Evolutionary conservation across 2,329 filamentous ascomycete species (phyloP).

Genomic region (Beauveria caledonica): DNA sequence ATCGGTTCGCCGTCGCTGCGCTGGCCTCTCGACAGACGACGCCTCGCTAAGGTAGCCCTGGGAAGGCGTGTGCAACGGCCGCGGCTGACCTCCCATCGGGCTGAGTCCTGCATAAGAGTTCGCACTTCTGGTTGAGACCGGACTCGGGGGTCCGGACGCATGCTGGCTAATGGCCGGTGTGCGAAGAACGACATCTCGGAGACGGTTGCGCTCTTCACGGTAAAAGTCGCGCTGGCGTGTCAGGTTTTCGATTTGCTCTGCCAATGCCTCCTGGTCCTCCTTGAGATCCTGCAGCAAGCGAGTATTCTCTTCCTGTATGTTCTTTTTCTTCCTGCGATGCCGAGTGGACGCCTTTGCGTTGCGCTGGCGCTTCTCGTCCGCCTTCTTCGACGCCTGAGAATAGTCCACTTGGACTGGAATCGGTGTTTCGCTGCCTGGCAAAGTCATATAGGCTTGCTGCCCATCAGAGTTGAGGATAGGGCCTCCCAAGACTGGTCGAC

Average conservation of each 20-base stretch:
- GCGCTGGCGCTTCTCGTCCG: slow-evolving; percentile 76
- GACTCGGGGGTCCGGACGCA: slow-evolving; percentile 46
- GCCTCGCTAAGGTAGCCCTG: slow-evolving; percentile 33
- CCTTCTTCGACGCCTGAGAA: slow-evolving; percentile 71
- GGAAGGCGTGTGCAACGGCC: slow-evolving; percentile 20
- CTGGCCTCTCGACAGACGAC: slow-evolving; percentile 36
- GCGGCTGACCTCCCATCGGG: slow-evolving; percentile 22
- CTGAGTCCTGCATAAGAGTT: slow-evolving; percentile 31
- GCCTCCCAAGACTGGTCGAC: slow-evolving; percentile 21
- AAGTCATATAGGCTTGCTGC: slow-evolving; percentile 30
- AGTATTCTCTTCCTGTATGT: slow-evolving; percentile 67
- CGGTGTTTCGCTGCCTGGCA: slow-evolving; percentile 29
- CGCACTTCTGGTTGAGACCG: slow-evolving; percentile 29
- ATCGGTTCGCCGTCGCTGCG: slow-evolving; percentile 40
- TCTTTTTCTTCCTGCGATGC: slow-evolving; percentile 74
- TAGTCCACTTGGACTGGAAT: slow-evolving; percentile 65
- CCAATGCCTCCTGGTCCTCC: slow-evolving; percentile 57
- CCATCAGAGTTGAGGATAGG: slow-evolving; percentile 23
- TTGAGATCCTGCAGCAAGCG: slow-evolving; percentile 62
- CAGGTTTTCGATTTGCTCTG: slow-evolving; percentile 41
- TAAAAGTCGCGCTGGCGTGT: slow-evolving; percentile 66
- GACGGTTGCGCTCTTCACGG: slow-evolving; percentile 60
- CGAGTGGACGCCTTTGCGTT: slow-evolving; percentile 81
- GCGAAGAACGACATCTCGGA: slow-evolving; percentile 56
- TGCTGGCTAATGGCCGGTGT: slow-evolving; percentile 48